Evolutionary conservation across 2,329 filamentous ascomycete genomes (phyloP).

Genomic region (Alternaria novae-zelandiae): DNA sequence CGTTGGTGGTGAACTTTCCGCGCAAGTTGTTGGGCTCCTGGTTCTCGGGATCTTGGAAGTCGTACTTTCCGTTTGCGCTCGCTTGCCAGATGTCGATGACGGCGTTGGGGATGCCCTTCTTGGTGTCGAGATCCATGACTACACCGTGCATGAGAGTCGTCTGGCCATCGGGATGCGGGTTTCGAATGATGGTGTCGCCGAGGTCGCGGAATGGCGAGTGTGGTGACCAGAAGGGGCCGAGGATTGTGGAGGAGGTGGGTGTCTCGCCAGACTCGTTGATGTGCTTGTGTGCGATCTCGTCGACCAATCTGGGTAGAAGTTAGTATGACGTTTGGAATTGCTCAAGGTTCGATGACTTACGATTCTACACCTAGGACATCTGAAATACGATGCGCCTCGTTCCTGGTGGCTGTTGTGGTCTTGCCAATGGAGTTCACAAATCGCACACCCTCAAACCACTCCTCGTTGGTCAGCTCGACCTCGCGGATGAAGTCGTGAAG

Average conservation of each 20-base stretch:
- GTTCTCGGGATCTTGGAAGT: conserved; percentile 75
- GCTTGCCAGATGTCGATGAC: conserved; percentile 83
- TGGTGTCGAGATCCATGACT: conserved; percentile 69
- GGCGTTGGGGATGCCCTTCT: conserved; percentile 69
- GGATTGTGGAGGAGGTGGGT: conserved; percentile 77
- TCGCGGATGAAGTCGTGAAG: conserved; percentile 81
- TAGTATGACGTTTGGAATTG: not conserved
- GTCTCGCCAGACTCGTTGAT: conserved; percentile 66
- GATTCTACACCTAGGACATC: conserved; percentile 78
- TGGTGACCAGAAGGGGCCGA: conserved; percentile 80
- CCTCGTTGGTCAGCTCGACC: conserved; percentile 75
- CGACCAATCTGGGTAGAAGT: conserved; percentile 59
- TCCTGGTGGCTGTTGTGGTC: conserved; percentile 70
- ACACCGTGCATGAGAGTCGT: conserved; percentile 72
- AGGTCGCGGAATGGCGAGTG: conserved; percentile 74
- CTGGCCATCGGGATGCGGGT: conserved; percentile 63
- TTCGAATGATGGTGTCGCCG: conserved; percentile 70
- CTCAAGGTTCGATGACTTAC: conserved; percentile 51
- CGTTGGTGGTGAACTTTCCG: conserved; percentile 75
- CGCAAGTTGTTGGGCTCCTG: conserved; percentile 76
- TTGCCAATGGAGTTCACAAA: conserved; percentile 78
- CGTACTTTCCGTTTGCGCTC: conserved; percentile 76
- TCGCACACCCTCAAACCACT: conserved; percentile 77
- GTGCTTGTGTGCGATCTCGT: conserved; percentile 70
- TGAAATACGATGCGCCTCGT: conserved; percentile 75